A percentile compares a stretch with the other conserved stretches of the same genome.
phyloP scores from a whole-genome alignment of 2,329 filamentous ascomycete genomes.

The Penicillium sp. region DNA sequence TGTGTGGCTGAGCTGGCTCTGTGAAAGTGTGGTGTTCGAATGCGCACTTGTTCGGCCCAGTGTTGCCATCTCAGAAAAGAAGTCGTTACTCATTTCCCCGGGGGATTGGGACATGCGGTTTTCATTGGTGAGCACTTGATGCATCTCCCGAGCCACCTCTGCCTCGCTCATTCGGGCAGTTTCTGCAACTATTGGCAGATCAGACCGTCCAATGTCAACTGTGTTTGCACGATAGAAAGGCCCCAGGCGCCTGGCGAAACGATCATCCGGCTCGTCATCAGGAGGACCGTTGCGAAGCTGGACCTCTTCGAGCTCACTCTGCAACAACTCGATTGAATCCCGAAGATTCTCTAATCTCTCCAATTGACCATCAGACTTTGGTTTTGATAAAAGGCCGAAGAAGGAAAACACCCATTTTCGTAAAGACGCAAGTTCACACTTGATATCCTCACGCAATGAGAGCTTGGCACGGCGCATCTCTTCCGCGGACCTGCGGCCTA shows the following conservation, averaged over 20 bases:
- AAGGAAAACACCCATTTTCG: slow-evolving; percentile 31
- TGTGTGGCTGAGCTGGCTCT: slow-evolving; percentile 11
- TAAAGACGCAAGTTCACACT: slow-evolving; percentile 33
- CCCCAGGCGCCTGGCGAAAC: slow-evolving; percentile 14
- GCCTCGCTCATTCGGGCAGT: slow-evolving; percentile 7
- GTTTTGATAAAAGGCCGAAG: slow-evolving; percentile 25
- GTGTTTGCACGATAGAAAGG: slow-evolving; percentile 14
- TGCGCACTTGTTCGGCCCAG: slow-evolving; percentile 22
- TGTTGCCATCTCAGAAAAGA: slow-evolving; percentile 28
- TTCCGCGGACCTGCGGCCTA: slow-evolving; percentile 40
- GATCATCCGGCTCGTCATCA: slow-evolving; percentile 12
- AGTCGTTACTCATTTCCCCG: slow-evolving; percentile 34
- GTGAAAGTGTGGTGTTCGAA: slow-evolving; percentile 12
- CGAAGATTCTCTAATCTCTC: slow-evolving; percentile 30
- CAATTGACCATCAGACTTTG: slow-evolving; percentile 10
- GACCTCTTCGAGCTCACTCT: slow-evolving; percentile 25
- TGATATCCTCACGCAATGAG: slow-evolving; percentile 35
- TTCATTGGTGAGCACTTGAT: slow-evolving; percentile 29
- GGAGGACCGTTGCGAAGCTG: slow-evolving; percentile 12
- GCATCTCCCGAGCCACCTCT: slow-evolving; percentile 9
- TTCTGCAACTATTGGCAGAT: slow-evolving; percentile 11
- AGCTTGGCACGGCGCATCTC: slow-evolving; percentile 37
- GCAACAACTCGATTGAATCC: slow-evolving; percentile 30
- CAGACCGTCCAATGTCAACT: slow-evolving; percentile 8
- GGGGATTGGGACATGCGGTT: slow-evolving; percentile 39